Evolutionary conservation across 805 yeast genomes (phyloP).

Genomic region (Metschnikowia picachoensis): DNA sequence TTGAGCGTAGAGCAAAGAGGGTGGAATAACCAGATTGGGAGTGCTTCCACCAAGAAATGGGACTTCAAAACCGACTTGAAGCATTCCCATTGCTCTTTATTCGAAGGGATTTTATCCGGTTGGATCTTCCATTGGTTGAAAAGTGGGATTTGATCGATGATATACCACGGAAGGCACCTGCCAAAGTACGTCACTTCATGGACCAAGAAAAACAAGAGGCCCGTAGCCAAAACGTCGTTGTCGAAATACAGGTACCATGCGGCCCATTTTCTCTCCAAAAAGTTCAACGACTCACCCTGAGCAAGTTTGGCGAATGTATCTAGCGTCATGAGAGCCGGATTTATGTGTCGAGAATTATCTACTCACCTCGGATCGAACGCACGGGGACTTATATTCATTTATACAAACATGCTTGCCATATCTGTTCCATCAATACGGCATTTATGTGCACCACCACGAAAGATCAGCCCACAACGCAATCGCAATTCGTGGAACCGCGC

Average conservation of each 20-base stretch:
- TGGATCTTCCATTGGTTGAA: constrained; percentile 54
- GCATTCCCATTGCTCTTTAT: constrained; percentile 61
- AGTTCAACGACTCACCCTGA: constrained; percentile 20
- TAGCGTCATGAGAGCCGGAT: no score
- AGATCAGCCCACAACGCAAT: constrained; percentile 6
- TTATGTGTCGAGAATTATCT: no score
- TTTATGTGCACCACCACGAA: neutral
- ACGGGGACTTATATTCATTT: neutral
- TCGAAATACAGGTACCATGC: constrained; percentile 52
- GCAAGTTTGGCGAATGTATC: neutral
- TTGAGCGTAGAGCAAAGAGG: constrained; percentile 50
- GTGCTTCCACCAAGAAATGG: constrained; percentile 55
- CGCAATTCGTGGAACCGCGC: neutral
- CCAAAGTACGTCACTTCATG: constrained; percentile 59
- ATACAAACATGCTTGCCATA: neutral
- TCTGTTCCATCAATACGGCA: neutral
- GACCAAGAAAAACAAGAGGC: constrained; percentile 49
- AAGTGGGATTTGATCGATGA: constrained; percentile 50
- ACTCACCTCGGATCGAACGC: no score
- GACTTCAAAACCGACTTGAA: constrained; percentile 53
- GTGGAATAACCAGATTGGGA: constrained; percentile 62
- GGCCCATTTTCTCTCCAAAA: constrained; percentile 50
- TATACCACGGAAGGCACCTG: constrained; percentile 56
- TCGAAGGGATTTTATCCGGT: constrained; percentile 48
- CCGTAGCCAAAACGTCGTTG: constrained; percentile 56